Evolutionary conservation across 257 asterid genomes (phyloP).

Genomic region (Capsicum chinense): DNA sequence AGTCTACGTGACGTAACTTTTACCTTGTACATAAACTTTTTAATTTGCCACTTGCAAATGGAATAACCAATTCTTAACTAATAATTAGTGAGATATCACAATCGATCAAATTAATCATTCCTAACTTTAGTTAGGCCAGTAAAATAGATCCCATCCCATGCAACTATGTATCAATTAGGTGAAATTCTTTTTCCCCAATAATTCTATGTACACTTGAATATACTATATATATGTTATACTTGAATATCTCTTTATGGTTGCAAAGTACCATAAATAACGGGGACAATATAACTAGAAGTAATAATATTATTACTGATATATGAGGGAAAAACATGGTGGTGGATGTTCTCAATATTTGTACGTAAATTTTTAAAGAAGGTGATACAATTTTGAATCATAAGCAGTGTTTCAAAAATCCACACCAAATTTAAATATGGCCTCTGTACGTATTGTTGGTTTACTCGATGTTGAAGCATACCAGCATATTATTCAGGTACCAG

Average conservation of each 20-base stretch:
- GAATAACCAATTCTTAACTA: neutral
- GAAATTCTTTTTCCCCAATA: neutral
- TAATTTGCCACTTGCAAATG: neutral
- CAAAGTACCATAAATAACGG: neutral
- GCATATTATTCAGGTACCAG: neutral
- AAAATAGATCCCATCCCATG: neutral
- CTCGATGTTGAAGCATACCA: neutral
- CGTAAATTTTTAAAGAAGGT: too few relatives aligned
- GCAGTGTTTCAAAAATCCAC: too few relatives aligned
- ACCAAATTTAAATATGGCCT: too few relatives aligned
- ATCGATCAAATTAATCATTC: neutral
- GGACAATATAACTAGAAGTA: neutral
- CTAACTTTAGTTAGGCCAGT: neutral
- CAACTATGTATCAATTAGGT: constrained; percentile 1
- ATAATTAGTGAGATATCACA: neutral
- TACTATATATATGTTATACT: too few relatives aligned
- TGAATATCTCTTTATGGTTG: neutral
- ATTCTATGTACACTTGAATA: neutral
- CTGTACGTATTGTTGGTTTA: neutral
- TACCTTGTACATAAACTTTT: neutral
- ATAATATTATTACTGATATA: neutral
- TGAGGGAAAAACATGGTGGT: neutral
- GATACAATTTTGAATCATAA: too few relatives aligned
- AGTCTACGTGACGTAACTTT: neutral
- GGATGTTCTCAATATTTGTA: neutral